phyloP scores from a whole-genome alignment of 1,139 yeast species.

The Waltiozyma sp. region DNA sequence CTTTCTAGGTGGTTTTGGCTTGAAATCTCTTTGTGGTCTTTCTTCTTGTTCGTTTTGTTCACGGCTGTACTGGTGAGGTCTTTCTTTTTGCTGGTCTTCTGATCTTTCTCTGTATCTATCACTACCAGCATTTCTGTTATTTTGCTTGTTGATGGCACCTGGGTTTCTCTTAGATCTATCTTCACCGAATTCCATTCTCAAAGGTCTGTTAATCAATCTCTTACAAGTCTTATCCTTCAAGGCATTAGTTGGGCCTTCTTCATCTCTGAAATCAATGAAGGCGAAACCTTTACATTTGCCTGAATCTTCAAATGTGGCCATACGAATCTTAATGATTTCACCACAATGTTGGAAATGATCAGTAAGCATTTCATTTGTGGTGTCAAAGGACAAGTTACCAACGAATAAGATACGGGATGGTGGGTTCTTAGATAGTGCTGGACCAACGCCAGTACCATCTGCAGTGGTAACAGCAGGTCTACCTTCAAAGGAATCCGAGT shows the following conservation, averaged over 20 bases:
- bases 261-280: slow-evolving; percentile 75
- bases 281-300: slow-evolving; percentile 98
- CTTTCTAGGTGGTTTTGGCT: slow-evolving; percentile 6
- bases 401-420: slow-evolving; percentile 85
- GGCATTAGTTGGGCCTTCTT: slow-evolving; percentile 75
- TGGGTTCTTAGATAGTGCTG: slow-evolving; percentile 50
- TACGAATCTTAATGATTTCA: slow-evolving; percentile 68
- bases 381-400: slow-evolving; percentile 87
- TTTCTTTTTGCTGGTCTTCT: slow-evolving; percentile 1
- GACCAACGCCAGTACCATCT: slow-evolving; percentile 19
- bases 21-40: slow-evolving; percentile 2
- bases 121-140: slow-evolving; percentile 13
- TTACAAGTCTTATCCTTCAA: slow-evolving; percentile 62
- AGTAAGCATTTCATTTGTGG: slow-evolving; percentile 69
- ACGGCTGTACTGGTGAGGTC: slow-evolving; percentile 3
- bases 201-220: slow-evolving; percentile 58
- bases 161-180: slow-evolving; percentile 79
- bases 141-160: slow-evolving; percentile 23
- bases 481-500: slow-evolving; percentile 75
- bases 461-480: slow-evolving; percentile 52
- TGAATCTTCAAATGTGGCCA: slow-evolving; percentile 94
- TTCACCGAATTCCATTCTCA: slow-evolving; percentile 89
- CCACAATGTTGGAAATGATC: slow-evolving; percentile 73
- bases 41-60: slow-evolving; percentile 3
- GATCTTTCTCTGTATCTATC: slow-evolving; percentile 1